Percentiles rank a stretch among this genome's conserved stretches.
phyloP scores from a whole-genome alignment of 257 asterid species.

The Ilex asprella region DNA sequence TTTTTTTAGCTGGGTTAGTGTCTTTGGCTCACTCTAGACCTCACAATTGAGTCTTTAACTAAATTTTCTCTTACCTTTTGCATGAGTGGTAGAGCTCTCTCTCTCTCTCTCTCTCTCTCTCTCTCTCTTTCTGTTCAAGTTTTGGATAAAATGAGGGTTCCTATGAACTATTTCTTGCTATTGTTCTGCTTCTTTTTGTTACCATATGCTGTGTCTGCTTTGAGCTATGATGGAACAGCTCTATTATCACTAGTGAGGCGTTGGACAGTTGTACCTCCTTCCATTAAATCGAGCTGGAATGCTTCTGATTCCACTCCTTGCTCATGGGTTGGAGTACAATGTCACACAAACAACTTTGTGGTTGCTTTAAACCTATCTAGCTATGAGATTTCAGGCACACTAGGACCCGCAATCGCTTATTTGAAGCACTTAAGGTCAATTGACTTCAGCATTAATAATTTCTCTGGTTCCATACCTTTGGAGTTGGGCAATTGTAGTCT shows the following conservation, averaged over 20 bases:
- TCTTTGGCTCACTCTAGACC: not conserved
- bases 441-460: constrained; percentile 36
- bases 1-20: not conserved
- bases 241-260: constrained; percentile 54
- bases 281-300: constrained; percentile 43
- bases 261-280: constrained; percentile 51
- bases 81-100: not conserved
- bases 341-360: constrained; percentile 33
- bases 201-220: constrained; percentile 20
- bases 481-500: constrained; percentile 33
- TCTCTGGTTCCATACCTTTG: constrained; percentile 55
- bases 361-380: constrained; percentile 37
- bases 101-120: not conserved
- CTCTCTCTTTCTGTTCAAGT: not conserved
- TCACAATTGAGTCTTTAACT: not conserved
- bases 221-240: constrained; percentile 50
- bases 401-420: constrained; percentile 55
- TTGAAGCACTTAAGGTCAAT: constrained; percentile 37
- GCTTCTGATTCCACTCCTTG: constrained; percentile 74
- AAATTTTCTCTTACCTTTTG: not conserved
- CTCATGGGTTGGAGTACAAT: constrained; percentile 72
- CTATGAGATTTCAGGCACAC: constrained; percentile 54
- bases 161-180: constrained; percentile 18
- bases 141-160: constrained; percentile 18
- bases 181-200: constrained; percentile 29